A percentile compares a stretch with the other conserved stretches of the same genome.
Conservation (phyloP, 2,329 filamentous ascomycete species). For the Claviceps pazoutovae region DNA sequence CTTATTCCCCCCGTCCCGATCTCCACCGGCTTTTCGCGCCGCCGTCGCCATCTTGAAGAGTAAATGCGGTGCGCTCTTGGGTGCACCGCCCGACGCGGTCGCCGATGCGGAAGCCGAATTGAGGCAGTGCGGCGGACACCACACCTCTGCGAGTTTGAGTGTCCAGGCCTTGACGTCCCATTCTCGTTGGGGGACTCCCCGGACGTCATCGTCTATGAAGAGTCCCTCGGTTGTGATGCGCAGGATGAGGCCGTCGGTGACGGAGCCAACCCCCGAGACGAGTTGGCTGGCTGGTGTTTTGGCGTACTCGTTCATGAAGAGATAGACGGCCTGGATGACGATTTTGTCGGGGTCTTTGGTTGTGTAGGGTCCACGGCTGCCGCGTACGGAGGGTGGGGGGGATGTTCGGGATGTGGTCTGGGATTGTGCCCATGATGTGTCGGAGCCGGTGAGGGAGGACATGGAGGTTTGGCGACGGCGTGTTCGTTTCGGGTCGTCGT, state of each 20-base stretch:
- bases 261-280: slow-evolving; percentile 65
- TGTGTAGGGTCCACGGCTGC: slow-evolving; percentile 61
- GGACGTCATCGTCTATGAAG: slow-evolving; percentile 93
- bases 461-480: slow-evolving; percentile 48
- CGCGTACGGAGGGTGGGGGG: slow-evolving; percentile 64
- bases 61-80: slow-evolving; percentile 27
- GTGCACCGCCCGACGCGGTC: slow-evolving; percentile 18
- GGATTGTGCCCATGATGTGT: slow-evolving; percentile 75
- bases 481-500: slow-evolving; percentile 52
- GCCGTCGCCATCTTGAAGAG: slow-evolving; percentile 33
- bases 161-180: slow-evolving; percentile 99
- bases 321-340: slow-evolving; percentile 82
- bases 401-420: slow-evolving; percentile 73
- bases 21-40: slow-evolving; percentile 26
- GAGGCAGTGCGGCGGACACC: slow-evolving; percentile 55
- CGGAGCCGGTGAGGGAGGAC: slow-evolving; percentile 57
- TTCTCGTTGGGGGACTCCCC: slow-evolving; percentile 82
- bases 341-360: slow-evolving; percentile 94
- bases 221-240: slow-evolving; percentile 87
- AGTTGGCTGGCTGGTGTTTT: slow-evolving; percentile 86
- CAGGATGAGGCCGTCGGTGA: slow-evolving; percentile 85
- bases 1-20: slow-evolving; percentile 32
- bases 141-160: slow-evolving; percentile 82
- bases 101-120: slow-evolving; percentile 27
- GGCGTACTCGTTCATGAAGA: slow-evolving; percentile 79